Conservation (phyloP, 1,139 yeast genomes). For the Blastobotrys illinoisensis region DNA sequence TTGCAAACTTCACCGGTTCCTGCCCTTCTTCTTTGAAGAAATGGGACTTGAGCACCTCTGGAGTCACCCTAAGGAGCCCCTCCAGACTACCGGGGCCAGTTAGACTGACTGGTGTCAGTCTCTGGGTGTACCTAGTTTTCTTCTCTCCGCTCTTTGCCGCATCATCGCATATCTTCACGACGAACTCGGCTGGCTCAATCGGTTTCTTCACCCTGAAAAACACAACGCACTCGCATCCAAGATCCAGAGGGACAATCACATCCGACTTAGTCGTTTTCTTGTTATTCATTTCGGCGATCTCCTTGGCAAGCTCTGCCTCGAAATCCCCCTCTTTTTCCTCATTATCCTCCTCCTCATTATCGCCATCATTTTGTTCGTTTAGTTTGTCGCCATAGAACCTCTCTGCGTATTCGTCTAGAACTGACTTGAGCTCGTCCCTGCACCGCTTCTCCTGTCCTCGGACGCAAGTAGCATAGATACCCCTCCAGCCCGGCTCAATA, state of each 20-base stretch:
- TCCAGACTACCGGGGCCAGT: slow-evolving; percentile 71
- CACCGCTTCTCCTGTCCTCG: slow-evolving; percentile 74
- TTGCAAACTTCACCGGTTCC: slow-evolving; percentile 57
- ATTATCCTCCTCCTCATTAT: slow-evolving; percentile 32
- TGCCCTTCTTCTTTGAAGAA: slow-evolving; percentile 54
- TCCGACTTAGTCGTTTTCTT: slow-evolving; percentile 33
- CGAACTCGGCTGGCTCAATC: slow-evolving; percentile 68
- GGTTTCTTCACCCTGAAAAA: slow-evolving; percentile 79
- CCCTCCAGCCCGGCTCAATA: slow-evolving; percentile 72
- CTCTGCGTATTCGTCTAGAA: slow-evolving; percentile 26
- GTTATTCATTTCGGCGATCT: slow-evolving; percentile 53
- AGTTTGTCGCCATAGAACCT: slow-evolving; percentile 30
- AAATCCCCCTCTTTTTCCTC: slow-evolving; percentile 35
- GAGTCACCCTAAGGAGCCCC: slow-evolving; percentile 56
- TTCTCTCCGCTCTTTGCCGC: slow-evolving; percentile 43
- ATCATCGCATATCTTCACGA: slow-evolving; percentile 57
- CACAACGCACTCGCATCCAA: slow-evolving; percentile 76
- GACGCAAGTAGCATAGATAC: slow-evolving; percentile 80
- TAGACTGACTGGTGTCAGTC: slow-evolving; percentile 70
- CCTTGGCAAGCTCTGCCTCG: slow-evolving; percentile 65
- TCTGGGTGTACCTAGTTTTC: slow-evolving; percentile 65
- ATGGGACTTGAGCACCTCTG: slow-evolving; percentile 56
- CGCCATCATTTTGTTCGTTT: slow-evolving; percentile 30
- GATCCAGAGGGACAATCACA: slow-evolving; percentile 53
- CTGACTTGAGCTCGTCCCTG: slow-evolving; percentile 51